Conservation (phyloP, 495 filamentous ascomycete species). For the Tuber microsphaerosporum region DNA sequence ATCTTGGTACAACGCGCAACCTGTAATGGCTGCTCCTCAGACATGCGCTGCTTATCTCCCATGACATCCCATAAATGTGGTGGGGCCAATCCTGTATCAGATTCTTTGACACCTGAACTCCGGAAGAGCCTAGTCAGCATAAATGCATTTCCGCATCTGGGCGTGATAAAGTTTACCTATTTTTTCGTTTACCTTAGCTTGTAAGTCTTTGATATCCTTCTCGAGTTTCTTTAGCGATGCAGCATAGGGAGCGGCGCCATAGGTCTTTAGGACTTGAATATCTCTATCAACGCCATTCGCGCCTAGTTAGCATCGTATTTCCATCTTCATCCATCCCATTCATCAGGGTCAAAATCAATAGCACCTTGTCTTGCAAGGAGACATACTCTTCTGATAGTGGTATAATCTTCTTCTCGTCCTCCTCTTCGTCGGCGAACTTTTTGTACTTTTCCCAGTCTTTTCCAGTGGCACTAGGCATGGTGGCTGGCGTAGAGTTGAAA, state of each 20-base stretch:
- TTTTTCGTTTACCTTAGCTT: constrained; percentile 95
- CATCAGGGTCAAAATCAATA: constrained; percentile 8
- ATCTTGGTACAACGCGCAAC: constrained; percentile 99
- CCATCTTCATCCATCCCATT: constrained; percentile 8
- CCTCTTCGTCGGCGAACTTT: constrained; percentile 90
- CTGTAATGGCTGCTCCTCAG: constrained; percentile 93
- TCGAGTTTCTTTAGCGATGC: constrained; percentile 88
- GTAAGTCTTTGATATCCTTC: constrained; percentile 96
- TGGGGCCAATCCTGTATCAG: constrained; percentile 93
- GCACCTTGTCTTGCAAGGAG: not conserved
- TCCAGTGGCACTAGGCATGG: constrained; percentile 80
- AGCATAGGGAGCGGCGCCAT: constrained; percentile 93
- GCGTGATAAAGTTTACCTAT: constrained; percentile 52
- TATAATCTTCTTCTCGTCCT: constrained; percentile 98
- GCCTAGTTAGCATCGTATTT: constrained; percentile 1
- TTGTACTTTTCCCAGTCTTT: constrained; percentile 98
- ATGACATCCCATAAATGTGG: constrained; percentile 98
- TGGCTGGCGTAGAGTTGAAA: not conserved
- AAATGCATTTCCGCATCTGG: not conserved
- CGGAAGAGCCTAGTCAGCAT: not conserved
- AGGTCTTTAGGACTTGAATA: constrained; percentile 98
- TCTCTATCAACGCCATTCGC: constrained; percentile 56
- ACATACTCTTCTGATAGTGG: constrained; percentile 90
- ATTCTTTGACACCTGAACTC: constrained; percentile 67
- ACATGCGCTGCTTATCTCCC: constrained; percentile 95